phyloP scores from a whole-genome alignment of 2,329 filamentous ascomycete species.

The Neonectria neomacrospora region DNA sequence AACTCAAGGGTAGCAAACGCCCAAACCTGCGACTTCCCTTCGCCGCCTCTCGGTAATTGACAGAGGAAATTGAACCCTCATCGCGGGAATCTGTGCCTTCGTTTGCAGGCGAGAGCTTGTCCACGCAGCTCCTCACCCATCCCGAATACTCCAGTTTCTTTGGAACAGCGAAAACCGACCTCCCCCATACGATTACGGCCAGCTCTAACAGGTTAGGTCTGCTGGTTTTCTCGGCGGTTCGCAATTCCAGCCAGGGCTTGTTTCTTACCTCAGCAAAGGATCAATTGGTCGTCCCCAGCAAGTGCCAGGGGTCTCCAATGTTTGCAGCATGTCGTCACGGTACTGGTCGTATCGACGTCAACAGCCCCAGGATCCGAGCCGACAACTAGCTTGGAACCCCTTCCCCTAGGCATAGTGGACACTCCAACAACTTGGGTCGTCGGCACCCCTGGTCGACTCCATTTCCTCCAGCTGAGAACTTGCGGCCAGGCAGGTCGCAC shows the following conservation, averaged over 20 bases:
- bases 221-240: not conserved
- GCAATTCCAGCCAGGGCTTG: not conserved
- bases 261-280: slow-evolving; percentile 4
- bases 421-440: not conserved
- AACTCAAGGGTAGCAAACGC: not conserved
- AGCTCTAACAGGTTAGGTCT: not conserved
- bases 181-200: not conserved
- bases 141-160: not conserved
- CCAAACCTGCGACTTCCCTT: slow-evolving; percentile 1
- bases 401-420: not conserved
- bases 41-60: not conserved
- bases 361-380: slow-evolving; percentile 17
- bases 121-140: not conserved
- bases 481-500: slow-evolving; percentile 10
- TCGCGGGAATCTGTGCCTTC: not conserved
- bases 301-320: slow-evolving; percentile 8
- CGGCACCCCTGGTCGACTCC: slow-evolving; percentile 8
- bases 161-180: not conserved
- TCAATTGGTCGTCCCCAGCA: not conserved
- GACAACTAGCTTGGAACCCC: slow-evolving; percentile 11
- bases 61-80: slow-evolving; percentile 8
- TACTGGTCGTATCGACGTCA: slow-evolving; percentile 24
- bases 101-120: not conserved
- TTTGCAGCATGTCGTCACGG: slow-evolving; percentile 14
- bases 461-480: slow-evolving; percentile 10